A percentile compares a stretch with the other conserved stretches of the same genome.
These are phyloP conservation scores for Mycena maculata DNA, from an alignment of 768 basidiomycete species.

Conservation along the genomic window DNA sequence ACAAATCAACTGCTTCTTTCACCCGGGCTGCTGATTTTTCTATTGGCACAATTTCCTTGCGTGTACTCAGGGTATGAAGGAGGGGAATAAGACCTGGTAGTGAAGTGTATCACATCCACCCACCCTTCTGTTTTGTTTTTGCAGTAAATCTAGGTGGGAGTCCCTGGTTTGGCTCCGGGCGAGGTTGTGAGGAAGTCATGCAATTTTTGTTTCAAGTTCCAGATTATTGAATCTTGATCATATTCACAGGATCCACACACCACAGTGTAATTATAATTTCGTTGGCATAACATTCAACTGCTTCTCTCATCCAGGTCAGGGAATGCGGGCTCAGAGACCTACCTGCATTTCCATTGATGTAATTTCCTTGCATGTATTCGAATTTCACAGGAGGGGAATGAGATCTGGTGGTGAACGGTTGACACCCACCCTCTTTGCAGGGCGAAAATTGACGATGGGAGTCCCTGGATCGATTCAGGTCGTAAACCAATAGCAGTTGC, in stretches of 20 bases:
- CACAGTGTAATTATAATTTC: no score
- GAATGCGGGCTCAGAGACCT: no score
- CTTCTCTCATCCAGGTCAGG: no score
- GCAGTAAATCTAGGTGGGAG: background rate
- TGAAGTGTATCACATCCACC: background rate
- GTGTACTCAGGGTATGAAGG: background rate
- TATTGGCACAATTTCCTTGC: no score
- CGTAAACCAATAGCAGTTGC: background rate
- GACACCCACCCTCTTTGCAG: background rate
- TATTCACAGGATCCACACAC: no score
- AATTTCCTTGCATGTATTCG: background rate
- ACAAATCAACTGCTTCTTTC: no score
- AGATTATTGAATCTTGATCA: no score
- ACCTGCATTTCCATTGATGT: no score
- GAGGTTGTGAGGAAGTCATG: background rate
- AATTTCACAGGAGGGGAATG: background rate
- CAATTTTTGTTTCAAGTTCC: background rate
- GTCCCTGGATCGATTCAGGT: conserved; percentile 8
- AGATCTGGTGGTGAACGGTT: conserved; percentile 4
- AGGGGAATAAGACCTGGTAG: background rate
- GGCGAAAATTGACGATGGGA: background rate
- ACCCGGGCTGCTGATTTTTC: no score
- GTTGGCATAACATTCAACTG: no score
- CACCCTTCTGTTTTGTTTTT: background rate
- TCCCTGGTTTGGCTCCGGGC: conserved; percentile 6